Base-by-base conservation (phyloP, 192 early-diverging fungal genomes). In the Funneliformis mosseae region DNA sequence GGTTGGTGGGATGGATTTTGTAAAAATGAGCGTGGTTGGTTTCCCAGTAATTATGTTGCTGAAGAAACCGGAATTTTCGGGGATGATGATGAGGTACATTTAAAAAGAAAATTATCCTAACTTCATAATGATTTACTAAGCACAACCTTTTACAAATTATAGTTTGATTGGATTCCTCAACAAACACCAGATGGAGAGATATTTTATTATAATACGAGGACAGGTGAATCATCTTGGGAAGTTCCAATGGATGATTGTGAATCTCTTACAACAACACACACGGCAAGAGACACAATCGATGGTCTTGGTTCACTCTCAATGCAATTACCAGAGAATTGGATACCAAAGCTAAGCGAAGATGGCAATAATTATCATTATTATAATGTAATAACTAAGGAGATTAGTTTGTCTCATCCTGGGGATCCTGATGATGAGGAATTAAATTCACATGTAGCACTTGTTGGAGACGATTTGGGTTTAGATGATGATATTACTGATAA, bases 1-100 rank as follows among this genome's bases (percentile, higher is more conserved):
- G 98, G 97, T 12, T 99, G 98, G 98, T 99, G 98, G 98, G 96
- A 97, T 79, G 98, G 98, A n/a, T 83, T 92, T 75, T 93, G 92
- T 83, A 88, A 89, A 68, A 91, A 88, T 68, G 85, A 90, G 78
- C 90, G 95, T 61, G 97, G 97, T 33, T 94, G 95, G 94, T 96
- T 96, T 86, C 95, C 95, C 8, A 93, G 92, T 38, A 95, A 96
- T 87, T 95, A 94, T 87, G 80, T 76, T 41, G 59, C 73, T 64
- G 50, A 5, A 39, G 12, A 8, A 60, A 38, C 70, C 39, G 68
- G 43, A 3, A 23, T 50, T 12, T 50, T 61, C 23, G 60, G 66
- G 11, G 25, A 66, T 5, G 63, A 66, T 23, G 62, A 66, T 46
- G 12, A 77, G 72, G 42, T 73, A 74, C 6, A 3, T 55, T 21